Conservation (phyloP, 1,284 basidiomycete genomes). For the Boletus semigastroideus region DNA sequence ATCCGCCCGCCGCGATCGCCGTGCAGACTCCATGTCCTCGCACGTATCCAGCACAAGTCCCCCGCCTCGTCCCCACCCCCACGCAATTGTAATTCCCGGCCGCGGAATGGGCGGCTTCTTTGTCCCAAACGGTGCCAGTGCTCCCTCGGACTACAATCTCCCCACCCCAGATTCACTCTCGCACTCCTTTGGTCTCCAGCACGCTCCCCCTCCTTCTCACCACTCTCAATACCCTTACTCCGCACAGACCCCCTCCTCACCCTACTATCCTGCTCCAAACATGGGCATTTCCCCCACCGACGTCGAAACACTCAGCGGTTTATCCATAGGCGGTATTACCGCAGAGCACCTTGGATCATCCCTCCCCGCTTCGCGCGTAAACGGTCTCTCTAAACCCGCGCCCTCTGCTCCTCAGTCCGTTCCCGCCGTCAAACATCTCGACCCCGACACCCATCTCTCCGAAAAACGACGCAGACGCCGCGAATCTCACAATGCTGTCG, state of each 20-base stretch:
- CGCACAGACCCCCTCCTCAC: slow-evolving; percentile 23
- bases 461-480: slow-evolving; percentile 79
- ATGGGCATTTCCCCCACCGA: slow-evolving; percentile 37
- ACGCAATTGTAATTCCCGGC: slow-evolving; percentile 61
- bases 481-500: slow-evolving; percentile 90
- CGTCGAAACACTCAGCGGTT: slow-evolving; percentile 25
- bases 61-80: slow-evolving; percentile 43
- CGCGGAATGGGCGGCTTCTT: slow-evolving; percentile 35
- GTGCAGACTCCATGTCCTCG: slow-evolving; percentile 51
- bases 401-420: slow-evolving; percentile 3
- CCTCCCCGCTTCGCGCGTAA: slow-evolving; percentile 18
- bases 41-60: slow-evolving; percentile 48
- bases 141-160: slow-evolving; percentile 31
- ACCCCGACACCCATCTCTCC: slow-evolving; percentile 45
- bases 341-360: slow-evolving; percentile 22
- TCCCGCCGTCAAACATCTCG: slow-evolving; percentile 20
- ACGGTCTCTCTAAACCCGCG: slow-evolving; percentile 9
- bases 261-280: slow-evolving; percentile 25
- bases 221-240: slow-evolving; percentile 24
- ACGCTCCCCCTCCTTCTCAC: slow-evolving; percentile 15
- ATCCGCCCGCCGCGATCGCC: slow-evolving; percentile 41
- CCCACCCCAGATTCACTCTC: slow-evolving; percentile 37
- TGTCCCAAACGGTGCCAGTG: slow-evolving; percentile 27
- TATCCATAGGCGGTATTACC: slow-evolving; percentile 19
- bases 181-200: slow-evolving; percentile 30